Conservation (phyloP, 2,329 filamentous ascomycete species). For the Colletotrichum chrysophilum region DNA sequence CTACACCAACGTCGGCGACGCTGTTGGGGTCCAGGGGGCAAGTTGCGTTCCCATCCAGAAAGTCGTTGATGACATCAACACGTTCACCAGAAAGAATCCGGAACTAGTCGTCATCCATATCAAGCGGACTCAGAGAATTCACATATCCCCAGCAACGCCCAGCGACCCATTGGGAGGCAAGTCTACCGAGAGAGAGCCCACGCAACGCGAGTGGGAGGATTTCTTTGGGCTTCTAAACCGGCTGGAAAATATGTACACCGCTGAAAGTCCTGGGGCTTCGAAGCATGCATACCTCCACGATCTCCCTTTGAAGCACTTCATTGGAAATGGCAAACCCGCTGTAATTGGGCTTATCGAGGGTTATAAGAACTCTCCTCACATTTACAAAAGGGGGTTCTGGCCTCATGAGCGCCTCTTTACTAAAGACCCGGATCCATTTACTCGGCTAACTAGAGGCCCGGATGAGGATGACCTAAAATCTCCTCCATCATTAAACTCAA, state of each 20-base stretch:
- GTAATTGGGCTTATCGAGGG: neutral
- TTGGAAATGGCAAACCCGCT: neutral
- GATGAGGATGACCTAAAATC: neutral
- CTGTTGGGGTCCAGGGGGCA: neutral
- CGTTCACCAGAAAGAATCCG: neutral
- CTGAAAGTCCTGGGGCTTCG: neutral
- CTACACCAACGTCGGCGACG: neutral
- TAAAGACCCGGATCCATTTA: neutral
- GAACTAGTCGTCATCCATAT: neutral
- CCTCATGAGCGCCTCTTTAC: neutral
- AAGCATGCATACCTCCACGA: neutral
- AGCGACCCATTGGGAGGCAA: neutral
- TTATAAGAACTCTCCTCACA: neutral
- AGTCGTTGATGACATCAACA: neutral
- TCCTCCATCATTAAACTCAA: neutral
- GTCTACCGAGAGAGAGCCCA: neutral
- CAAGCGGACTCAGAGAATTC: neutral
- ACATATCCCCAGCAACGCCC: neutral
- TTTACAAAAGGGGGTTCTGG: neutral
- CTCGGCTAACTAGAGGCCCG: neutral
- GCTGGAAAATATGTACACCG: neutral
- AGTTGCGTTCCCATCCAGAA: neutral
- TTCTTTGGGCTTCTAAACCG: neutral
- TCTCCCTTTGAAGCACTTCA: neutral
- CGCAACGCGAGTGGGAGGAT: neutral